These are phyloP conservation scores for Colletotrichum gigasporum DNA, from an alignment of 2,329 filamentous ascomycete genomes.

Conservation along the genomic window DNA sequence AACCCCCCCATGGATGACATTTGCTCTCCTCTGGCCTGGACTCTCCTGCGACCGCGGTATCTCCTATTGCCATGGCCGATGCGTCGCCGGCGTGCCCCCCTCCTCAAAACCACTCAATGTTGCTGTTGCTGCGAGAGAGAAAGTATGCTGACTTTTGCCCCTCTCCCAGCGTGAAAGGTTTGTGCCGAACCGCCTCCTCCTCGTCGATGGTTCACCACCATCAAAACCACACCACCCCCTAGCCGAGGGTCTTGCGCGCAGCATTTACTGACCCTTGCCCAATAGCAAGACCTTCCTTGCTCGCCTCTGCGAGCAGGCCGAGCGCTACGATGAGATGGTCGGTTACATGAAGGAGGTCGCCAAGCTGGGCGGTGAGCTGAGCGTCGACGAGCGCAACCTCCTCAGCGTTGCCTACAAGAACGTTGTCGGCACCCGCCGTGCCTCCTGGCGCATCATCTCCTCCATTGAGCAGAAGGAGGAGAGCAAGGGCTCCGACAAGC, in stretches of 20 bases:
- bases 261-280: slow-evolving; percentile 22
- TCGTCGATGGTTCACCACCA: slow-evolving; percentile 16
- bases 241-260: slow-evolving; percentile 20
- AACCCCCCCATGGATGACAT: not conserved
- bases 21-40: not conserved
- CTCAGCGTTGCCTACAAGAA: slow-evolving; percentile 99
- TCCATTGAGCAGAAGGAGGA: slow-evolving; percentile 99
- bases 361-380: slow-evolving; percentile 83
- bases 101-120: slow-evolving; percentile 16
- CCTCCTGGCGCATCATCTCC: slow-evolving; percentile 99
- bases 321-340: slow-evolving; percentile 99
- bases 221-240: slow-evolving; percentile 16
- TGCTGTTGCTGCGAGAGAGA: slow-evolving; percentile 5
- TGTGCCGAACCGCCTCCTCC: slow-evolving; percentile 36
- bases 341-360: slow-evolving; percentile 99
- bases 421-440: slow-evolving; percentile 96
- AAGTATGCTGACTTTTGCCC: slow-evolving; percentile 46
- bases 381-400: slow-evolving; percentile 98
- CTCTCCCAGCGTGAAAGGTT: slow-evolving; percentile 74
- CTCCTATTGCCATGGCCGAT: not conserved
- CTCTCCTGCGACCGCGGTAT: too few species aligned
- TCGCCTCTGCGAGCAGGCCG: slow-evolving; percentile 99
- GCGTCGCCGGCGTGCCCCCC: not conserved
- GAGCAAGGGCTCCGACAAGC: slow-evolving; percentile 96
- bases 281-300: slow-evolving; percentile 99